A percentile compares a stretch with the other conserved stretches of the same genome.
Conservation (phyloP, 2,329 filamentous ascomycete genomes). For the Tolypocladium pustulatum region DNA sequence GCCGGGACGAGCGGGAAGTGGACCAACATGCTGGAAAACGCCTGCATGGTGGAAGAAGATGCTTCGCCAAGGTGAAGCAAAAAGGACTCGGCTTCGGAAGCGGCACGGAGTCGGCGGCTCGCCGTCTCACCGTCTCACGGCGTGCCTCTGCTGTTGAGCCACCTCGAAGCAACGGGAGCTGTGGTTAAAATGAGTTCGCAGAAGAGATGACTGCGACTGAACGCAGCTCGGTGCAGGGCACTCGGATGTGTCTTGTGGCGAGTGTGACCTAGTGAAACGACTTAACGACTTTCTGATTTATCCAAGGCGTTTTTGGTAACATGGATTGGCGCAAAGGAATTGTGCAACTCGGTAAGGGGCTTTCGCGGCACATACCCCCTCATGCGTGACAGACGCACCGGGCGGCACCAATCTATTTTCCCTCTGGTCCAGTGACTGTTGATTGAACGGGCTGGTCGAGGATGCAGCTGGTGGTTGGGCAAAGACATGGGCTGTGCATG, state of each 20-base stretch:
- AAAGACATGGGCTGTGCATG: neutral
- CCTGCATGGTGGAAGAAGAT: conserved; percentile 88
- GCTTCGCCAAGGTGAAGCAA: conserved; percentile 18
- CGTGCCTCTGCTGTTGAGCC: too few species aligned
- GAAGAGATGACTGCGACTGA: neutral
- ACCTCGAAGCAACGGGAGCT: neutral
- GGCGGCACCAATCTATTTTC: neutral
- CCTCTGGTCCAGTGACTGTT: neutral
- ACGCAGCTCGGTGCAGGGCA: neutral
- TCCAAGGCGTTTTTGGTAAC: neutral
- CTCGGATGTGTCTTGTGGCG: neutral
- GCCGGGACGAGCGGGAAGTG: conserved; percentile 94
- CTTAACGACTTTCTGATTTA: conserved; percentile 1
- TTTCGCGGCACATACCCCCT: neutral
- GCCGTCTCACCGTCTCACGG: too few species aligned
- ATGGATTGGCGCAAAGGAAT: neutral
- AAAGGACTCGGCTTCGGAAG: neutral
- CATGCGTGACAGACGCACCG: neutral
- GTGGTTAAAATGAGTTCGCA: neutral
- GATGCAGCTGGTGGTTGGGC: neutral
- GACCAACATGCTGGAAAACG: conserved; percentile 96
- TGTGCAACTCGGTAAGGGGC: neutral
- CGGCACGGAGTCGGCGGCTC: too few species aligned
- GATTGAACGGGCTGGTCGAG: neutral
- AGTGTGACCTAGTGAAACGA: neutral